These are phyloP conservation scores for Hysterium pulicare DNA, from an alignment of 2,329 filamentous ascomycete species.

Conservation along the genomic window DNA sequence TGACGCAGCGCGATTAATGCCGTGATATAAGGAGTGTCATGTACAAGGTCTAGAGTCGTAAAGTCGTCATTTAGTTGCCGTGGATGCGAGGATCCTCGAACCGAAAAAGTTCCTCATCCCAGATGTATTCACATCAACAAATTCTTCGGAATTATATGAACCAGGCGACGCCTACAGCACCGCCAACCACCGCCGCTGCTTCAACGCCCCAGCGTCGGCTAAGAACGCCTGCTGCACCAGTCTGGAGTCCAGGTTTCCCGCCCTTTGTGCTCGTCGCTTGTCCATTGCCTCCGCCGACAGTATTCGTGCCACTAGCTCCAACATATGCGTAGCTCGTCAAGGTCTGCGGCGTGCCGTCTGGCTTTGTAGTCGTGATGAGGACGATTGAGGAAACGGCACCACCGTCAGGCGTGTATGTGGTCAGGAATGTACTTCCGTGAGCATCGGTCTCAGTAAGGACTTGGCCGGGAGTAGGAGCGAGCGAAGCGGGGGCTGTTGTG, in stretches of 20 bases:
- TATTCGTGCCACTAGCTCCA: slow-evolving; percentile 21
- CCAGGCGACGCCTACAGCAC: slow-evolving; percentile 4
- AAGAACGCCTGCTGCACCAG: slow-evolving; percentile 25
- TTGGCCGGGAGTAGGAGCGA: slow-evolving; percentile 34
- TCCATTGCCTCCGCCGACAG: slow-evolving; percentile 4
- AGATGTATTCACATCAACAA: too few relatives aligned
- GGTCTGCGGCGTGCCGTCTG: slow-evolving; percentile 33
- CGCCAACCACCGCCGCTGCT: slow-evolving; percentile 1
- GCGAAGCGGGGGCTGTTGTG: slow-evolving; percentile 29
- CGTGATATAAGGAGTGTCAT: too few relatives aligned
- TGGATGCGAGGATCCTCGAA: too few relatives aligned
- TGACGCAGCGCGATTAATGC: too few relatives aligned
- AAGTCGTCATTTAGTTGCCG: too few relatives aligned
- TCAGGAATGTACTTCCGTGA: slow-evolving; percentile 40
- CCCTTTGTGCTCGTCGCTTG: slow-evolving; percentile 10
- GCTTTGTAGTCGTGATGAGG: slow-evolving; percentile 33
- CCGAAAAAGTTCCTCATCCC: too few relatives aligned
- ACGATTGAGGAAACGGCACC: slow-evolving; percentile 40
- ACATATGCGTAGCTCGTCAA: slow-evolving; percentile 46
- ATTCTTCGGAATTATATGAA: too few relatives aligned
- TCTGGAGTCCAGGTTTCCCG: slow-evolving; percentile 38
- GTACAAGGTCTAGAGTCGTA: too few relatives aligned
- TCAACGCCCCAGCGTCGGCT: slow-evolving; percentile 2
- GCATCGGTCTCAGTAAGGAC: slow-evolving; percentile 44
- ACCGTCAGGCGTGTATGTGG: slow-evolving; percentile 46